Evolutionary conservation across 1,139 yeast species (phyloP).

Genomic region (Lodderomyces margitis): DNA sequence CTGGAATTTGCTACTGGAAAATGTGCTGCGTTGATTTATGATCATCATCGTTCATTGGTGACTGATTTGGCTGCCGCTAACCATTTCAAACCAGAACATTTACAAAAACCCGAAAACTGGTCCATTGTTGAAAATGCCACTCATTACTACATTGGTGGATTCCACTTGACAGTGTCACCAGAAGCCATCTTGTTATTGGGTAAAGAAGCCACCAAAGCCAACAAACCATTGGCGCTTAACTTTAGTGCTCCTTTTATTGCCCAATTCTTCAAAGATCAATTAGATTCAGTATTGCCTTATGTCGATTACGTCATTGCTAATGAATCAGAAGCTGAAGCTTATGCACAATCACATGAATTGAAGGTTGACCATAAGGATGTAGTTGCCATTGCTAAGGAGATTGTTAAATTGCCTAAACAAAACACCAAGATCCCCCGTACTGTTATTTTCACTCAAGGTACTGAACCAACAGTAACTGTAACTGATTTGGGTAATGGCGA

Average conservation of each 20-base stretch:
- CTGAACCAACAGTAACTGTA: slow-evolving; percentile 82
- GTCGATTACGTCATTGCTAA: slow-evolving; percentile 92
- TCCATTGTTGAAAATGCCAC: slow-evolving; percentile 74
- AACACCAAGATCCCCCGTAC: slow-evolving; percentile 73
- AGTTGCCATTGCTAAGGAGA: slow-evolving; percentile 73
- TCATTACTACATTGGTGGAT: slow-evolving; percentile 91
- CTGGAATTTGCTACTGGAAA: slow-evolving; percentile 84
- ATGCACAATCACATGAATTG: slow-evolving; percentile 79
- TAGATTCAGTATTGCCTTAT: slow-evolving; percentile 78
- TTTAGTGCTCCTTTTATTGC: slow-evolving; percentile 96
- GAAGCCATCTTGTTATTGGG: slow-evolving; percentile 89
- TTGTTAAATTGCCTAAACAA: slow-evolving; percentile 77
- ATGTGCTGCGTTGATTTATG: slow-evolving; percentile 94
- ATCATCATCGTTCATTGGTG: slow-evolving; percentile 85
- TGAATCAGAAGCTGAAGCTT: slow-evolving; percentile 96
- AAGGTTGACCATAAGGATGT: slow-evolving; percentile 50
- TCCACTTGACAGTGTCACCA: slow-evolving; percentile 96
- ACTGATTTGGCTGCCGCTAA: slow-evolving; percentile 98
- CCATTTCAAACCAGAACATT: slow-evolving; percentile 88
- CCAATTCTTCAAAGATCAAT: slow-evolving; percentile 89
- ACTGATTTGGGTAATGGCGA: slow-evolving; percentile 47
- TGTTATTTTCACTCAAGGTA: slow-evolving; percentile 90
- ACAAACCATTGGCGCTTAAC: slow-evolving; percentile 83
- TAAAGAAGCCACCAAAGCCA: slow-evolving; percentile 81
- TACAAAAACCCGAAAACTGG: slow-evolving; percentile 92